Percentiles rank a stretch among this genome's conserved stretches.
Conservation (phyloP, 768 basidiomycete species). For the Phaeotremella fagi region DNA sequence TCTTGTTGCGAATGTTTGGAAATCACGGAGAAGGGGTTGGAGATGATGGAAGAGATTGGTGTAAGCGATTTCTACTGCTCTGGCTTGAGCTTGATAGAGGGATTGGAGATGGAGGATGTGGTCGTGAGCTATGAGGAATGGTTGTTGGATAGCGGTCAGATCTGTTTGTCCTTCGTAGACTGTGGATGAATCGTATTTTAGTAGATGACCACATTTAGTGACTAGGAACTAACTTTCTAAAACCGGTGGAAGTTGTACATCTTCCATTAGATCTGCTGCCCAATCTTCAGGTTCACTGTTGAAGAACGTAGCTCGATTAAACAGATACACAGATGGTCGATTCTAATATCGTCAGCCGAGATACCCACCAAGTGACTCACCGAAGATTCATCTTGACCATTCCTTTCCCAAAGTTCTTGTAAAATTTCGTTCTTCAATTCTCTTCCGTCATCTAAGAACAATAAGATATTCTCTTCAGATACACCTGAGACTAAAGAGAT, state of each 20-base stretch:
- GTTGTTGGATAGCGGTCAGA: constrained; percentile 21
- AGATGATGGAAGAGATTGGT: constrained; percentile 33
- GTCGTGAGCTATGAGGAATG: constrained; percentile 34
- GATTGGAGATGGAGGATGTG: constrained; percentile 38
- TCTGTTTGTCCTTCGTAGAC: constrained; percentile 4
- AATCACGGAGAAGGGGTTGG: constrained; percentile 31
- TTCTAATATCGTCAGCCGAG: constrained; percentile 3
- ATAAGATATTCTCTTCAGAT: constrained; percentile 22
- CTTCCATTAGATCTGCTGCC: constrained; percentile 32
- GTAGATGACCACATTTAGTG: too few relatives aligned
- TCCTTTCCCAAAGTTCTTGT: constrained; percentile 26
- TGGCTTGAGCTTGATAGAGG: constrained; percentile 32
- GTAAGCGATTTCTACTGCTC: constrained; percentile 36
- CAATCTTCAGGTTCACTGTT: constrained; percentile 38
- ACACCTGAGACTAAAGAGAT: constrained; percentile 5
- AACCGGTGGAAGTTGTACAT: constrained; percentile 28
- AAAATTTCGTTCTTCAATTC: constrained; percentile 25
- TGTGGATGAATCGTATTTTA: neutral
- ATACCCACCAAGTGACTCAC: constrained; percentile 5
- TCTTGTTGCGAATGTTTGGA: constrained; percentile 19
- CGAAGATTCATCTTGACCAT: constrained; percentile 16
- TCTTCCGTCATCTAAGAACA: constrained; percentile 38
- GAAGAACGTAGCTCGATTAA: constrained; percentile 43
- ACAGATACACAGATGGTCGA: constrained; percentile 28
- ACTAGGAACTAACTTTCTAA: constrained; percentile 34